Conservation (phyloP, 345 rosid species). For the Gossypium anomalum region DNA sequence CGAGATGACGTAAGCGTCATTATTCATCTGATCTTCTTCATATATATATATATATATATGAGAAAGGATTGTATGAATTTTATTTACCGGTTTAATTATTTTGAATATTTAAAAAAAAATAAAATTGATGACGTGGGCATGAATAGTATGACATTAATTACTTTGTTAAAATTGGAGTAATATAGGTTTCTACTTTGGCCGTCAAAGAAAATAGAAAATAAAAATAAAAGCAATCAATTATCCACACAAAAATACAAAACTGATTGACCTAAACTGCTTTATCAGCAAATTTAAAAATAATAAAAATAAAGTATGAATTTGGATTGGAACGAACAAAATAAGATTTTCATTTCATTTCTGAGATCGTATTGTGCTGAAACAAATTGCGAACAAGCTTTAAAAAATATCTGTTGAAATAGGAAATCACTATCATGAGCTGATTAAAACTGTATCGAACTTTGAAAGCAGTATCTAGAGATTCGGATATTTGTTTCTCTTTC, state of each 20-base stretch:
- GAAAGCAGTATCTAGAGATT: background rate
- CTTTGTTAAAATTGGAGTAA: too few relatives aligned
- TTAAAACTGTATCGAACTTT: background rate
- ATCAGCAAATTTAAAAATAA: background rate
- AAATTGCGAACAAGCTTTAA: background rate
- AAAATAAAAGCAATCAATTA: background rate
- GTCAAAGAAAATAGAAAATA: too few relatives aligned
- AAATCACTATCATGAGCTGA: background rate
- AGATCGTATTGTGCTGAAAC: background rate
- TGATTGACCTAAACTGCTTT: background rate
- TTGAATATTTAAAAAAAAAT: too few relatives aligned
- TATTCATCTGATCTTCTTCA: too few relatives aligned
- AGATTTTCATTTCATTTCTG: background rate
- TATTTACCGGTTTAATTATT: too few relatives aligned
- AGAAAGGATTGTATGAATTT: too few relatives aligned
- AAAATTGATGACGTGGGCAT: too few relatives aligned
- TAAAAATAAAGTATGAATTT: background rate
- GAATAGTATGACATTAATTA: too few relatives aligned
- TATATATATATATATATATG: too few relatives aligned
- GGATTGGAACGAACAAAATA: background rate
- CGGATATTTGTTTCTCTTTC: constrained; percentile 2
- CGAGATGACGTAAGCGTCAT: too few relatives aligned
- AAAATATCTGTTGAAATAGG: background rate
- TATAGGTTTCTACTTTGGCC: too few relatives aligned
- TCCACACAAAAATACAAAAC: background rate